Percentiles rank a stretch among this genome's conserved stretches.
Conservation (phyloP, 2,329 filamentous ascomycete genomes). For the Pyrenophora seminiperda region DNA sequence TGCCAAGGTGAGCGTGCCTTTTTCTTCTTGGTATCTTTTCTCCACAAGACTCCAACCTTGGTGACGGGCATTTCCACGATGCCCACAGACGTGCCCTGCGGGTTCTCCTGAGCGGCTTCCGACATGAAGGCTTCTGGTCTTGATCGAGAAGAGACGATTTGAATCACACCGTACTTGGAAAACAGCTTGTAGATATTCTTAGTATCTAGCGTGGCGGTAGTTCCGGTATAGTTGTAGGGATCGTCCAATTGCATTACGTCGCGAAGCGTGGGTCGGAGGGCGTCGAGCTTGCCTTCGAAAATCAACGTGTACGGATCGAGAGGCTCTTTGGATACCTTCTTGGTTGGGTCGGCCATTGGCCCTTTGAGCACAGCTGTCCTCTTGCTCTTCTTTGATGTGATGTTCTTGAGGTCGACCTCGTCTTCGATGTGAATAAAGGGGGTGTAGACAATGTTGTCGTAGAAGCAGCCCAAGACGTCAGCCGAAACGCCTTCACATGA, state of each 20-base stretch:
- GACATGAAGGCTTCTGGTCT: slow-evolving; percentile 94
- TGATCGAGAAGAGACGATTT: slow-evolving; percentile 93
- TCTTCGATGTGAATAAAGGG: slow-evolving; percentile 98
- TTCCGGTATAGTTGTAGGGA: slow-evolving; percentile 85
- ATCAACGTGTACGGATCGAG: slow-evolving; percentile 96
- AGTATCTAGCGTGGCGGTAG: slow-evolving; percentile 75
- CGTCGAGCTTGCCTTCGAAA: slow-evolving; percentile 83
- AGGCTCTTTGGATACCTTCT: slow-evolving; percentile 74
- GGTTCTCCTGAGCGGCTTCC: slow-evolving; percentile 81
- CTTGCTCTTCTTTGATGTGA: slow-evolving; percentile 72
- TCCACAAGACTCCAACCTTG: slow-evolving; percentile 92
- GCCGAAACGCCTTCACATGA: slow-evolving; percentile 89
- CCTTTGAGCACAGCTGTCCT: slow-evolving; percentile 61
- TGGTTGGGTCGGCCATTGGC: slow-evolving; percentile 69
- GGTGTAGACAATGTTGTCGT: slow-evolving; percentile 98
- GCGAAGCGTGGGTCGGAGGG: slow-evolving; percentile 80
- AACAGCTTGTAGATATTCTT: slow-evolving; percentile 85
- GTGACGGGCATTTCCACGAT: slow-evolving; percentile 97
- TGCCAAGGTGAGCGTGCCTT: slow-evolving; percentile 96
- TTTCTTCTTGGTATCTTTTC: slow-evolving; percentile 91
- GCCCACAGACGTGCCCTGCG: slow-evolving; percentile 78
- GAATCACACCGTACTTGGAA: slow-evolving; percentile 86
- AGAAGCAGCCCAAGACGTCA: slow-evolving; percentile 93
- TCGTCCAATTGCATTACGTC: slow-evolving; percentile 94
- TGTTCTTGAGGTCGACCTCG: slow-evolving; percentile 78